A percentile compares a stretch with the other conserved stretches of the same genome.
phyloP scores from a whole-genome alignment of 2,329 filamentous ascomycete genomes.

The Pyrenophora graminea region DNA sequence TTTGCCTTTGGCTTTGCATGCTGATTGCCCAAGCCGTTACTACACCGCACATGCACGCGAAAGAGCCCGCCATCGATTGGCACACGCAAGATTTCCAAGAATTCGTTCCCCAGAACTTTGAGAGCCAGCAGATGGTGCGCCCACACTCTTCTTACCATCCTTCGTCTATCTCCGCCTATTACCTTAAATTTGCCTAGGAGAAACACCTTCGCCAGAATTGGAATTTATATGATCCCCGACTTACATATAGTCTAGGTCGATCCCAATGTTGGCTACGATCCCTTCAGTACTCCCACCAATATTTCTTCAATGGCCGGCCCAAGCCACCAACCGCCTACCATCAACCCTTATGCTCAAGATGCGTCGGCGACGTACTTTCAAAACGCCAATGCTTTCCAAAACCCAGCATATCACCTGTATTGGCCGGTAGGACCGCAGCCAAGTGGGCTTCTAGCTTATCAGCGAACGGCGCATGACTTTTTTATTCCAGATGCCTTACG shows the following conservation, averaged over 20 bases:
- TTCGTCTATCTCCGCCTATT: neutral
- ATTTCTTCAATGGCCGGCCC: conserved; percentile 42
- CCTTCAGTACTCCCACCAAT: conserved; percentile 47
- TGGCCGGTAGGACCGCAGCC: conserved; percentile 82
- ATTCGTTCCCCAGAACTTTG: conserved; percentile 61
- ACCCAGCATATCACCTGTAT: conserved; percentile 80
- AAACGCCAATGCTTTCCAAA: conserved; percentile 58
- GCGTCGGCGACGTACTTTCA: conserved; percentile 69
- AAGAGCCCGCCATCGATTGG: conserved; percentile 55
- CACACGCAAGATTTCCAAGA: conserved; percentile 55
- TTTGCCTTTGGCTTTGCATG: conserved; percentile 6
- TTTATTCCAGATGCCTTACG: conserved; percentile 86
- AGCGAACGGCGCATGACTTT: conserved; percentile 85
- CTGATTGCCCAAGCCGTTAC: conserved; percentile 43
- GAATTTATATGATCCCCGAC: neutral
- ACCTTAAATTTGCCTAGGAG: too few relatives aligned
- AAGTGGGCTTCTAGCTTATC: conserved; percentile 81
- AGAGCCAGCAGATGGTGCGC: conserved; percentile 55
- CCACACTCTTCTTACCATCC: neutral
- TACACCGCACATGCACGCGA: conserved; percentile 51
- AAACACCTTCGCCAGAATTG: neutral
- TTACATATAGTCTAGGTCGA: conserved; percentile 36
- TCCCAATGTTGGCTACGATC: conserved; percentile 49
- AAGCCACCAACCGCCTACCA: conserved; percentile 46
- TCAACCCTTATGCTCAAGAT: conserved; percentile 77